phyloP scores from a whole-genome alignment of 257 asterid genomes.

The Solanum rostratum region DNA sequence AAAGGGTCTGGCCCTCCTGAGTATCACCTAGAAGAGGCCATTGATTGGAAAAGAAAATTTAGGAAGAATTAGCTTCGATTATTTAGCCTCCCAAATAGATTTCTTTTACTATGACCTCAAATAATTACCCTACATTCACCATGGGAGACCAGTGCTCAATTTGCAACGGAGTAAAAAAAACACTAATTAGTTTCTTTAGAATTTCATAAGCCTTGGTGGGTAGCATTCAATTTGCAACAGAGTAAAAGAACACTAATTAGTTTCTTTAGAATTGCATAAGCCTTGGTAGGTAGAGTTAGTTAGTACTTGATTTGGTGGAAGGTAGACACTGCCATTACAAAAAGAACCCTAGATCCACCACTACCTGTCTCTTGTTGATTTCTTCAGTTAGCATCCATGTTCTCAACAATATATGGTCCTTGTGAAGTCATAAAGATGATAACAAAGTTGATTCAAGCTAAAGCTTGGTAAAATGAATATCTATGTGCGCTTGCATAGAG shows the following conservation, averaged over 20 bases:
- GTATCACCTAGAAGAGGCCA: too few relatives aligned
- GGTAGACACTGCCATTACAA: neutral
- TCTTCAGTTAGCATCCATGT: neutral
- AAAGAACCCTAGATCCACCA: neutral
- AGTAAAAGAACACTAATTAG: neutral
- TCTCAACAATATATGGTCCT: neutral
- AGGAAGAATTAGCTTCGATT: neutral
- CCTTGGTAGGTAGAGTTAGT: neutral
- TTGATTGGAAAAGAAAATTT: too few relatives aligned
- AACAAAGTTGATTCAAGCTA: neutral
- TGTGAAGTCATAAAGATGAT: neutral
- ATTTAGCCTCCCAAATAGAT: neutral
- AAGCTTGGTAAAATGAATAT: neutral
- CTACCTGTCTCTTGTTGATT: neutral
- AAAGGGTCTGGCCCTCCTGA: too few relatives aligned
- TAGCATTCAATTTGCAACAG: neutral
- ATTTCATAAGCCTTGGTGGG: neutral
- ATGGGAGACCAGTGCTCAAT: neutral
- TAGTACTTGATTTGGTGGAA: neutral
- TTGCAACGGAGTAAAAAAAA: neutral
- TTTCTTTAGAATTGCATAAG: neutral
- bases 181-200: neutral
- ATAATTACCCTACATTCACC: neutral
- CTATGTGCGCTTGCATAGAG: neutral
- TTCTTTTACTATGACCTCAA: neutral